A percentile compares a stretch with the other conserved stretches of the same genome.
Evolutionary conservation across 129 eudicot species (phyloP).

Genomic region (Chrysanthemum seticuspe): DNA sequence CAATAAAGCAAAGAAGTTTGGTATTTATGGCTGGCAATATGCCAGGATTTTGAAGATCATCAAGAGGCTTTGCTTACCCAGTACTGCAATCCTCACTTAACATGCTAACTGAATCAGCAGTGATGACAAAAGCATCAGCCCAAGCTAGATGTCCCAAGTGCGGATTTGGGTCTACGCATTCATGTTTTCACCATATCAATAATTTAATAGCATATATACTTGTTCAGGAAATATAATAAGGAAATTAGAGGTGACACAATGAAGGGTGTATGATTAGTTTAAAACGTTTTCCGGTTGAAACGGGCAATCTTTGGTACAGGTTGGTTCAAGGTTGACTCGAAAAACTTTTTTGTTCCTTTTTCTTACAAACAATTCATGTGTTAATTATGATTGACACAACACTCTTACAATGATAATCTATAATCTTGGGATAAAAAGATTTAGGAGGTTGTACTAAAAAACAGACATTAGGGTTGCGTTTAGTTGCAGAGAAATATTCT

Average conservation of each 20-base stretch:
- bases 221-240: not conserved
- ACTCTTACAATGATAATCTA: not conserved
- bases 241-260: not conserved
- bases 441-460: not conserved
- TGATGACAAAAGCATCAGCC: conserved; percentile 68
- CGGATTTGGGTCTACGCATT: conserved; percentile 55
- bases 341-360: no score
- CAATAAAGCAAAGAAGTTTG: not conserved
- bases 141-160: conserved; percentile 70
- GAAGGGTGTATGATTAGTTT: no score
- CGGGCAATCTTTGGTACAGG: no score
- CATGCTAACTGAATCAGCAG: conserved; percentile 80
- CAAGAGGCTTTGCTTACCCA: conserved; percentile 45
- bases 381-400: not conserved
- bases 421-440: not conserved
- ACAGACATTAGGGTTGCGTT: no score
- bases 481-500: no score
- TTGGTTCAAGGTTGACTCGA: no score
- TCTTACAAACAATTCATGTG: not conserved
- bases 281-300: no score
- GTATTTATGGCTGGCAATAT: not conserved
- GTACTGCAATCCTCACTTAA: conserved; percentile 80
- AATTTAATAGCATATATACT: not conserved
- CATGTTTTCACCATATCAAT: not conserved
- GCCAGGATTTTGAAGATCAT: not conserved